Percentiles rank a stretch among this genome's conserved stretches.
These are phyloP conservation scores for Cucumis cinereus DNA, from an alignment of 306 rosid species.

Conservation along the genomic window DNA sequence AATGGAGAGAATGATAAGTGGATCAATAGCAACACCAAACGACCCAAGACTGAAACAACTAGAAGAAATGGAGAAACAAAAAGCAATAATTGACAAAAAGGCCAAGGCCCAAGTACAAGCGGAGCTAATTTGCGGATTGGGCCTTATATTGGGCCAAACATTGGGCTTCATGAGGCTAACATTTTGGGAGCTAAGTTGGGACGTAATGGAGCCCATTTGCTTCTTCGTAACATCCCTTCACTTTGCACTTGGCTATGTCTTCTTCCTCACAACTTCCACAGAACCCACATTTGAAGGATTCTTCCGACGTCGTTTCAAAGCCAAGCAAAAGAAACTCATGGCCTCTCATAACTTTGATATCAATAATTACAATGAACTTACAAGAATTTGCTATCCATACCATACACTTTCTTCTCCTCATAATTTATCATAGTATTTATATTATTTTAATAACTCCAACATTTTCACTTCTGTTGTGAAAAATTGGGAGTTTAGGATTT, in stretches of 20 bases:
- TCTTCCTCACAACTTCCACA: slow-evolving; percentile 50
- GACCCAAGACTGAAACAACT: slow-evolving; percentile 51
- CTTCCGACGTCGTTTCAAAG: slow-evolving; percentile 36
- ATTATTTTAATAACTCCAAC: neutral
- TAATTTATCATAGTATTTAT: neutral
- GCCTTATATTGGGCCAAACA: slow-evolving; percentile 36
- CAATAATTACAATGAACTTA: slow-evolving; percentile 27
- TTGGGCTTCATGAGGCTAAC: slow-evolving; percentile 71
- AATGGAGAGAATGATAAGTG: slow-evolving; percentile 33
- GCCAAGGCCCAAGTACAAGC: slow-evolving; percentile 38
- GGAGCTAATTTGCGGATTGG: slow-evolving; percentile 61
- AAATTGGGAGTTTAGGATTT: neutral
- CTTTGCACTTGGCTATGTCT: slow-evolving; percentile 40
- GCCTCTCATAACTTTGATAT: slow-evolving; percentile 32
- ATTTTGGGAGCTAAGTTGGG: slow-evolving; percentile 92
- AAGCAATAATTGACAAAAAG: slow-evolving; percentile 32
- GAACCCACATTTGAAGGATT: slow-evolving; percentile 70
- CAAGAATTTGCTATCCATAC: slow-evolving; percentile 33
- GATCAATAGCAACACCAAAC: slow-evolving; percentile 30
- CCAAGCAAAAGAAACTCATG: slow-evolving; percentile 53
- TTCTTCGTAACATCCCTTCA: slow-evolving; percentile 52
- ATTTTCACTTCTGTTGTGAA: neutral
- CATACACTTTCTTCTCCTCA: neutral
- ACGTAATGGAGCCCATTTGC: slow-evolving; percentile 96
- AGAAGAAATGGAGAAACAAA: slow-evolving; percentile 40